These are phyloP conservation scores for Backusella tarrabulga DNA, from an alignment of 192 early-diverging fungal species.

Conservation along the genomic window DNA sequence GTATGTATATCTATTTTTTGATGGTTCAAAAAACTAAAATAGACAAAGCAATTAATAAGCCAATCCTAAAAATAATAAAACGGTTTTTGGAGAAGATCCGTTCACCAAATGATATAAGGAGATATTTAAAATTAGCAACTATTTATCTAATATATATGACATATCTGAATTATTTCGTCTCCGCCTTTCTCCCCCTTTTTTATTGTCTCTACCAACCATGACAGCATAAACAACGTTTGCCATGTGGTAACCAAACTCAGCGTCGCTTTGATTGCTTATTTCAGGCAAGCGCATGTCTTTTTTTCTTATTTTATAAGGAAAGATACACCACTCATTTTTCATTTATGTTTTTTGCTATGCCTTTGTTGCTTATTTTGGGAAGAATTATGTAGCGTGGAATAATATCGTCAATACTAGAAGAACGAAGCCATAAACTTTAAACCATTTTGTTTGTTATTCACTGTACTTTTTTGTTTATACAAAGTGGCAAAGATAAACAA, in stretches of 20 bases:
- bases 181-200: background rate
- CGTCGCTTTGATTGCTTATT: background rate
- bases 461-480: background rate
- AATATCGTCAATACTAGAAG: background rate
- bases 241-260: conserved; percentile 4
- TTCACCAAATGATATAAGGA: background rate
- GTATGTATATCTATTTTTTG: no score
- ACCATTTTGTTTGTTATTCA: background rate
- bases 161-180: background rate
- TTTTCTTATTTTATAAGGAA: background rate
- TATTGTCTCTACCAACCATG: background rate
- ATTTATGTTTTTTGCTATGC: background rate
- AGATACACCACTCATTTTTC: background rate
- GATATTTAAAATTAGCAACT: background rate
- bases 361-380: background rate
- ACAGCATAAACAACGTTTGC: background rate
- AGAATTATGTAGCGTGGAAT: background rate
- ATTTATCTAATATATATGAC: background rate
- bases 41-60: background rate
- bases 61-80: background rate
- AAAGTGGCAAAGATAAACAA: background rate
- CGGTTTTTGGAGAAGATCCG: background rate
- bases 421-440: background rate
- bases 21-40: background rate
- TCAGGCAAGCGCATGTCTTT: background rate